phyloP scores from a whole-genome alignment of 2,329 filamentous ascomycete genomes.

The Fusarium sterilihyphosum region DNA sequence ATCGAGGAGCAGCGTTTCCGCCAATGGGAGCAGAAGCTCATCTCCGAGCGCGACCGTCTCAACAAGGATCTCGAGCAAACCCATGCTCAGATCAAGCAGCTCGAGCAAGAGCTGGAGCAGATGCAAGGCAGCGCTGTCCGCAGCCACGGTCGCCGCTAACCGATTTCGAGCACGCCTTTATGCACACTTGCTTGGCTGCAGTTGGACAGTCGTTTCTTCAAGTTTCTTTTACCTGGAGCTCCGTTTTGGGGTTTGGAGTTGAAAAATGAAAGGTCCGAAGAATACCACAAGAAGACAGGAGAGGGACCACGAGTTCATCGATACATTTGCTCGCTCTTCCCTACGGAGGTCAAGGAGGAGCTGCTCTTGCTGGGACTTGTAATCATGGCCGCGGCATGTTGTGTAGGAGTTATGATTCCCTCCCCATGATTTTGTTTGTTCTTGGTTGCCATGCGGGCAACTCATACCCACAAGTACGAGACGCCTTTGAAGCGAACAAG shows the following conservation, averaged over 20 bases:
- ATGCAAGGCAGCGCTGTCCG: conserved; percentile 92
- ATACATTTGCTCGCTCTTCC: conserved; percentile 43
- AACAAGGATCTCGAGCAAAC: conserved; percentile 99
- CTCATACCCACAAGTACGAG: conserved; percentile 36
- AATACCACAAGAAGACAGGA: conserved; percentile 44
- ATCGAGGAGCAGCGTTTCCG: conserved; percentile 99
- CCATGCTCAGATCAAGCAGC: conserved; percentile 91
- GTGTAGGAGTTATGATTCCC: conserved; percentile 44
- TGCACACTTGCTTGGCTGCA: conserved; percentile 40
- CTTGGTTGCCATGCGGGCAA: conserved; percentile 36
- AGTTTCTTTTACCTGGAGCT: conserved; percentile 43
- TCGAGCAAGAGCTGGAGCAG: conserved; percentile 90
- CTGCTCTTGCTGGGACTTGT: conserved; percentile 26
- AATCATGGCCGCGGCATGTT: conserved; percentile 37
- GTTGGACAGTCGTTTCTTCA: conserved; percentile 44
- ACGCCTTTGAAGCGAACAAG: conserved; percentile 40
- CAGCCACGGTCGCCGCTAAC: conserved; percentile 91
- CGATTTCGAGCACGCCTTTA: conserved; percentile 9
- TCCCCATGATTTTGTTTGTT: conserved; percentile 37
- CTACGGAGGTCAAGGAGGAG: conserved; percentile 19
- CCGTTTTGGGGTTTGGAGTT: conserved; percentile 50
- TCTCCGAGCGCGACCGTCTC: conserved; percentile 95
- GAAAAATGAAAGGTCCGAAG: conserved; percentile 46
- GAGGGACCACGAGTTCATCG: conserved; percentile 41
- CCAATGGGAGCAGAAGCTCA: conserved; percentile 99